Evolutionary conservation across 1,139 yeast genomes (phyloP).

Genomic region (Geotrichum cucujoidarum): DNA sequence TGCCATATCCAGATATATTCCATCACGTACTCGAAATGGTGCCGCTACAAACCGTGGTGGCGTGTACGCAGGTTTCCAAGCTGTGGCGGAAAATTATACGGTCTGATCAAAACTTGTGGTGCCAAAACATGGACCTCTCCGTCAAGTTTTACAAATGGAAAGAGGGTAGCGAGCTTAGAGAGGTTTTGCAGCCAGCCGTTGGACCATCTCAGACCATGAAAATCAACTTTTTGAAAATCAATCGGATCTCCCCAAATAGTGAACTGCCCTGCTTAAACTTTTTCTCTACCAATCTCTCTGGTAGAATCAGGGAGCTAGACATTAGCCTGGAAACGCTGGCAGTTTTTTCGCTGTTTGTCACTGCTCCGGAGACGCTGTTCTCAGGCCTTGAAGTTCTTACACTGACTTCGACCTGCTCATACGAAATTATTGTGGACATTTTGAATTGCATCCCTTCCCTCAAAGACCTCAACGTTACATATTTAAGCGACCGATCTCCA

Average conservation of each 20-base stretch:
- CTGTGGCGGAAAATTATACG: slow-evolving; percentile 10
- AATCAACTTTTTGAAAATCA: slow-evolving; percentile 8
- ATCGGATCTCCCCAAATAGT: slow-evolving; percentile 7
- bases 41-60: slow-evolving; percentile 7
- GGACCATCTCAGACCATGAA: slow-evolving; percentile 1
- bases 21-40: slow-evolving; percentile 9
- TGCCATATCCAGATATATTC: slow-evolving; percentile 16
- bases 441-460: slow-evolving; percentile 8
- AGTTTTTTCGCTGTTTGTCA: slow-evolving; percentile 2
- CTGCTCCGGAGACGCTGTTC: slow-evolving; percentile 4
- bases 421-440: neutral
- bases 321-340: slow-evolving; percentile 13
- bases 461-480: slow-evolving; percentile 2
- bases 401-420: neutral
- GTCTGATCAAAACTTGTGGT: slow-evolving; percentile 13
- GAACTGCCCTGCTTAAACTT: slow-evolving; percentile 7
- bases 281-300: slow-evolving; percentile 2
- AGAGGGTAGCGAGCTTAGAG: neutral
- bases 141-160: slow-evolving; percentile 15
- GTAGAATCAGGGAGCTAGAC: slow-evolving; percentile 1
- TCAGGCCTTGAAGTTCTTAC: slow-evolving; percentile 2
- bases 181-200: slow-evolving; percentile 9
- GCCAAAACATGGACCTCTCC: slow-evolving; percentile 9
- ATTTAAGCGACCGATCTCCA: neutral
- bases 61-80: slow-evolving; percentile 12